Percentiles rank a stretch among this genome's conserved stretches.
These are phyloP conservation scores for Russula ochroleuca DNA, from an alignment of 768 basidiomycete species.

Conservation along the genomic window DNA sequence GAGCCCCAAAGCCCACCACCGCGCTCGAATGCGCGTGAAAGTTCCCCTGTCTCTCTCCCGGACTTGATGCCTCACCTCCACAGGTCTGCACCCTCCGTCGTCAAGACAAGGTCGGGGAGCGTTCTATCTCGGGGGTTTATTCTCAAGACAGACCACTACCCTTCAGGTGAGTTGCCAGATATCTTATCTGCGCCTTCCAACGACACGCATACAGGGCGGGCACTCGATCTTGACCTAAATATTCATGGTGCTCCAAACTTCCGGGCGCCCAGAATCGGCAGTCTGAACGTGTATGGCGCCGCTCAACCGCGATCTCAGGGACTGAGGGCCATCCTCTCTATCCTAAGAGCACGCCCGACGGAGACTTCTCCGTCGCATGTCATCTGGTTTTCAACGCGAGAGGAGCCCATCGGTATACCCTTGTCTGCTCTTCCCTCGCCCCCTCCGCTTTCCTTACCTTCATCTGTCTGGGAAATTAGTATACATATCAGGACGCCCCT, in stretches of 20 bases:
- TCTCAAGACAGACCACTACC: constrained; percentile 89
- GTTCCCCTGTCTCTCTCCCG: constrained; percentile 34
- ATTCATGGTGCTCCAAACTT: constrained; percentile 97
- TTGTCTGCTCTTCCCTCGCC: background rate
- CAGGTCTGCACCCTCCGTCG: constrained; percentile 66
- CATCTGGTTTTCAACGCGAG: constrained; percentile 95
- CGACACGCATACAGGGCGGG: constrained; percentile 54
- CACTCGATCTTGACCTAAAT: constrained; percentile 84
- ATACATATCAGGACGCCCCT: constrained; percentile 88
- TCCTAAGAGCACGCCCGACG: constrained; percentile 71
- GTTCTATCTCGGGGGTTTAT: constrained; percentile 88
- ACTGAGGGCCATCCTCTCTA: constrained; percentile 81
- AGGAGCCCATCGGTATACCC: constrained; percentile 82
- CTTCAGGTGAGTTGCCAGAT: constrained; percentile 46
- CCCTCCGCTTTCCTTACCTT: constrained; percentile 18
- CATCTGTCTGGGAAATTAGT: constrained; percentile 39
- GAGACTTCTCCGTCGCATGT: constrained; percentile 63
- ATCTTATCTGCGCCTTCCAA: background rate
- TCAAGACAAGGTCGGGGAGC: constrained; percentile 78
- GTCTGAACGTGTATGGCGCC: constrained; percentile 89
- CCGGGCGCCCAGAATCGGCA: constrained; percentile 69
- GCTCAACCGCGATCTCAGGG: constrained; percentile 95
- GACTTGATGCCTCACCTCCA: constrained; percentile 62
- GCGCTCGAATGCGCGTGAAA: background rate
- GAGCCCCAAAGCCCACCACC: constrained; percentile 20